A percentile compares a stretch with the other conserved stretches of the same genome.
Evolutionary conservation across 208 protist genomes (phyloP).

Genomic region (Tritrichomonas musculus): DNA sequence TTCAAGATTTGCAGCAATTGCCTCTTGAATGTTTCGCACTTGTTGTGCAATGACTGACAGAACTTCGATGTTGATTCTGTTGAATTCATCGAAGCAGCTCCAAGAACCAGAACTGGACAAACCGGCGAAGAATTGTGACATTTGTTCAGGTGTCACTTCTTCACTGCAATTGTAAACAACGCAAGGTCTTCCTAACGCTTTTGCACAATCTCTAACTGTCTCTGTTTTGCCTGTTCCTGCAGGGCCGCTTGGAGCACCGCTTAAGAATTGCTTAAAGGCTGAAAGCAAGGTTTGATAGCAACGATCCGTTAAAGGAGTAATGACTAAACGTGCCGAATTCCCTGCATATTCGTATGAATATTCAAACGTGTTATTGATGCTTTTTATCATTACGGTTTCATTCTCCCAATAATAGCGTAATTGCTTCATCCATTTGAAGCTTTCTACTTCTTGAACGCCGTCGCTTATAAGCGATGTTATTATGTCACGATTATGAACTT

Average conservation of each 20-base stretch:
- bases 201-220: constrained; percentile 60
- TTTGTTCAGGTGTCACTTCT: constrained; percentile 46
- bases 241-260: constrained; percentile 58
- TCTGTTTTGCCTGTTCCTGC: constrained; percentile 67
- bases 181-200: constrained; percentile 56
- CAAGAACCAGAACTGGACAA: constrained; percentile 51
- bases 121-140: constrained; percentile 80
- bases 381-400: constrained; percentile 42
- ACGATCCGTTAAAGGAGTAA: constrained; percentile 55
- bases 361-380: constrained; percentile 46
- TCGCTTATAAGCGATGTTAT: constrained; percentile 65
- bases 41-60: constrained; percentile 57
- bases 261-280: constrained; percentile 58
- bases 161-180: constrained; percentile 97
- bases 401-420: constrained; percentile 88
- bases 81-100: constrained; percentile 96
- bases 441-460: constrained; percentile 66
- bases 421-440: constrained; percentile 90
- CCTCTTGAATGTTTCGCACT: constrained; percentile 50
- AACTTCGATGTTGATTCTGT: constrained; percentile 86
- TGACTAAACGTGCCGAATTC: constrained; percentile 52
- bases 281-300: constrained; percentile 67
- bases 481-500: constrained; percentile 54
- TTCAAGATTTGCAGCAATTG: constrained; percentile 43
- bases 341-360: constrained; percentile 57